Evolutionary conservation across 2,329 filamentous ascomycete genomes (phyloP).

Genomic region (Dryadomyces quercivorus): DNA sequence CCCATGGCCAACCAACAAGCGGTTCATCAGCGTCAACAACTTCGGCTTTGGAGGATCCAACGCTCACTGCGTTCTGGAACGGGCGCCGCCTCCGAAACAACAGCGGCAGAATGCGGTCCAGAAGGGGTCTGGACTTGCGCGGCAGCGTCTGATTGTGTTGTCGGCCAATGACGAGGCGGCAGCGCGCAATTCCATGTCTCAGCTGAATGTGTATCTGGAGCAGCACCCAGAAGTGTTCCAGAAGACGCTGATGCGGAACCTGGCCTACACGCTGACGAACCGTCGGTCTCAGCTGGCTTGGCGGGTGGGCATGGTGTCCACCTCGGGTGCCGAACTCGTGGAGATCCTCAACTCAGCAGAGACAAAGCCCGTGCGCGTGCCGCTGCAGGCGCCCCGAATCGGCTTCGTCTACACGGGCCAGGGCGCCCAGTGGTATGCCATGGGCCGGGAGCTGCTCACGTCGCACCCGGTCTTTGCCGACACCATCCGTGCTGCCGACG

Average conservation of each 20-base stretch:
- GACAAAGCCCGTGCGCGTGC: slow-evolving; percentile 10
- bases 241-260: not conserved
- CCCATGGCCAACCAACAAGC: not conserved
- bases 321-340: not conserved
- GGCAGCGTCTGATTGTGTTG: not conserved
- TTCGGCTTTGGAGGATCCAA: slow-evolving; percentile 21
- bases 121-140: not conserved
- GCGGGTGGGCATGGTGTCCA: not conserved
- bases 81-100: slow-evolving; percentile 3
- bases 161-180: not conserved
- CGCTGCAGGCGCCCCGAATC: slow-evolving; percentile 8
- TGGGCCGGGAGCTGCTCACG: slow-evolving; percentile 5
- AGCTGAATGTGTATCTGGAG: not conserved
- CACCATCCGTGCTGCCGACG: not conserved
- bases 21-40: slow-evolving; percentile 16
- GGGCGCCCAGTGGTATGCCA: slow-evolving; percentile 9
- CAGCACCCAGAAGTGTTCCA: not conserved
- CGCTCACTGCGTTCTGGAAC: slow-evolving; percentile 18
- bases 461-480: not conserved
- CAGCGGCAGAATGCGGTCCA: not conserved
- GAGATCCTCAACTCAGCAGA: not conserved
- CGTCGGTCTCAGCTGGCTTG: not conserved
- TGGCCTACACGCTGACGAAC: not conserved
- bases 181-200: not conserved
- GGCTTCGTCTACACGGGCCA: slow-evolving; percentile 26